Percentiles rank a stretch among this genome's conserved stretches.
These are phyloP conservation scores for Angophora floribunda DNA, from an alignment of 345 rosid genomes.

Conservation along the genomic window DNA sequence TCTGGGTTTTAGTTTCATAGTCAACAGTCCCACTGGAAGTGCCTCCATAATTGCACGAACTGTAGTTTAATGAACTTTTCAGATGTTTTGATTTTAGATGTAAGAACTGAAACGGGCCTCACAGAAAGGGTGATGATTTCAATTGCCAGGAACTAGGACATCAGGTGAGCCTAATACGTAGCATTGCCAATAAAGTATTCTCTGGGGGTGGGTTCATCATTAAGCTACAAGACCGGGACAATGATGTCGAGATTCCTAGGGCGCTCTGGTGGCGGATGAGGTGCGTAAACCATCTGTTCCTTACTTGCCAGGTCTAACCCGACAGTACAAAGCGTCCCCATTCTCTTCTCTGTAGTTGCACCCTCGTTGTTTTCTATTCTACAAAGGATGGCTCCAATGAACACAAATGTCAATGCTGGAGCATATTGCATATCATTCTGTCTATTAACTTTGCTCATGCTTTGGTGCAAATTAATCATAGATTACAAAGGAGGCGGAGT, in stretches of 20 bases:
- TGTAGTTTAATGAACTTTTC: not conserved
- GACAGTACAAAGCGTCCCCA: too few species aligned
- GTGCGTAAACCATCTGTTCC: conserved; percentile 11
- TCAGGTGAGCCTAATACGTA: conserved; percentile 55
- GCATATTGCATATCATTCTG: not conserved
- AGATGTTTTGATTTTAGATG: not conserved
- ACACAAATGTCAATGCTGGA: not conserved
- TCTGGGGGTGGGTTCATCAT: conserved; percentile 51
- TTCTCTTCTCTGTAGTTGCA: not conserved
- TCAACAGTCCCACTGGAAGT: not conserved
- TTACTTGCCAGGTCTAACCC: not conserved
- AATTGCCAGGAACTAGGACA: conserved; percentile 67
- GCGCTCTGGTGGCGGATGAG: conserved; percentile 93
- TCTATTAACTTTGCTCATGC: not conserved
- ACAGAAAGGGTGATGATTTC: not conserved
- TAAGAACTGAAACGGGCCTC: not conserved
- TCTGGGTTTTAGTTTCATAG: not conserved
- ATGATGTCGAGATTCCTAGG: conserved; percentile 98
- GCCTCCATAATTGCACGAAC: not conserved
- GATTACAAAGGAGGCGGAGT: conserved; percentile 91
- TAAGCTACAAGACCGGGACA: conserved; percentile 82
- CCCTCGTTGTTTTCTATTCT: not conserved
- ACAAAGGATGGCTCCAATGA: not conserved
- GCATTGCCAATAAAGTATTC: conserved; percentile 60
- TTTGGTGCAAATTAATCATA: not conserved